A percentile compares a stretch with the other conserved stretches of the same genome.
Conservation (phyloP, 805 yeast genomes). For the Lipomyces sp. region DNA sequence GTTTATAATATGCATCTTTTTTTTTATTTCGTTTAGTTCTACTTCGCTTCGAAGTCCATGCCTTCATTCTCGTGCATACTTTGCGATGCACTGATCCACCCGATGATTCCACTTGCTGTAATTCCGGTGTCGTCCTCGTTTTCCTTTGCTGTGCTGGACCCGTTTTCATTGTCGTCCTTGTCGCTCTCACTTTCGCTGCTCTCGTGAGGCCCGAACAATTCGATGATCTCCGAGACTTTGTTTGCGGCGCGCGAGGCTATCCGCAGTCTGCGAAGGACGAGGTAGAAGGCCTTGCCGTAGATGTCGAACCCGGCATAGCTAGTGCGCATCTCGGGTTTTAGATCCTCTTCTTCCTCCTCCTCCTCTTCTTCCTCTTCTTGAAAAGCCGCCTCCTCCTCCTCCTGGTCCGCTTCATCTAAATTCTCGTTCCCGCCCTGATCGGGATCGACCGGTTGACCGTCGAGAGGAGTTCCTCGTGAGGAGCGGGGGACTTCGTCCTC, state of each 20-base stretch:
- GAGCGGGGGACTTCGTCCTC: no score
- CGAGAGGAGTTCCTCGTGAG: no score
- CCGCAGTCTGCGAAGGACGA: constrained; percentile 3
- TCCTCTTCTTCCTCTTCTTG: neutral
- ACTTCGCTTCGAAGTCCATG: constrained; percentile 14
- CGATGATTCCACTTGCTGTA: constrained; percentile 8
- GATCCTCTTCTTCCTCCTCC: constrained; percentile 6
- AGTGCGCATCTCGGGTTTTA: constrained; percentile 12
- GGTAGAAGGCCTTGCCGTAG: constrained; percentile 9
- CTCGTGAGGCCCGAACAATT: neutral
- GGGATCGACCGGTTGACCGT: no score
- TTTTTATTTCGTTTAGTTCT: no score
- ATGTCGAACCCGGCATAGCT: constrained; percentile 6
- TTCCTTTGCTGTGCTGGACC: neutral
- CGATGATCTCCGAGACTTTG: neutral
- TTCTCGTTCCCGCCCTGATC: no score
- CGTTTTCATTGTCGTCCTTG: neutral
- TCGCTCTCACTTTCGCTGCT: constrained; percentile 1
- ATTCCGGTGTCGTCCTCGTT: neutral
- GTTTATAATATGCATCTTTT: no score
- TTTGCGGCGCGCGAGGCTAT: neutral
- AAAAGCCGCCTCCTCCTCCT: no score
- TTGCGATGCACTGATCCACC: constrained; percentile 18
- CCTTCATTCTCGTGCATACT: constrained; percentile 5
- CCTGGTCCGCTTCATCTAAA: no score